Evolutionary conservation across 1,284 basidiomycete genomes (phyloP), one percentile per base, ranked within the genome.

Genomic region (Irpex sp.): DNA sequence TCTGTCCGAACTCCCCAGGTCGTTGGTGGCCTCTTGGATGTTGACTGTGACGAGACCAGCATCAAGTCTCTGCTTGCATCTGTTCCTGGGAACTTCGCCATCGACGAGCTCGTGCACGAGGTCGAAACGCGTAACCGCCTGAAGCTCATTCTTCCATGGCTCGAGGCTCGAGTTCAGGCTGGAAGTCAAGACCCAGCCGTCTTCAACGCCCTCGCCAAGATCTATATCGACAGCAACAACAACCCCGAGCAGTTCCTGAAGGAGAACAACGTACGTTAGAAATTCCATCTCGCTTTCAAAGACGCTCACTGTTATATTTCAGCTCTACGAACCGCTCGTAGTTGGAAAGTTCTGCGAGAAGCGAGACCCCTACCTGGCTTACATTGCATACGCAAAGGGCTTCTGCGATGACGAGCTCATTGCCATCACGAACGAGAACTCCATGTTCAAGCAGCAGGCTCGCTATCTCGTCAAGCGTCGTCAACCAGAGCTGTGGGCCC

Each of bases 391-490:
- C 82, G 98, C 98, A 68, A 99, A 99, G 84, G 98, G 98, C 75
- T 95, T 99, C 86, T 99, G 98, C 80, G 98, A 99, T 77, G 97
- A 99, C 11, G 98, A 99, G 84, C 90, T 99, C 76, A 97, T 99
- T 81, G 83, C 91, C 44, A 98, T 99, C 83, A 99, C 98, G 69
- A 99, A 99, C 82, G 98, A 99, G 78, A 99, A 99, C 86, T 94
- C 97, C 43, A 99, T 99, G 98, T 99, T 98, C 91, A 99, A 99
- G 86, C 98, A 99, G 81, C 98, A 99, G 84, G 96, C 98, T 68
- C 93, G 98, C 56, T 99, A 99, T 85, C 92, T 99, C 73, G 96
- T 99, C 80, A 99, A 98, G 86, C 93, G 98, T 75, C 95, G 98
- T 74, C 94, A 97, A 75, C 92, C 96, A 24, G 98, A 99, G 75